These are phyloP conservation scores for Stentor roeselii DNA, from an alignment of 73 alveolate species.

Conservation along the genomic window DNA sequence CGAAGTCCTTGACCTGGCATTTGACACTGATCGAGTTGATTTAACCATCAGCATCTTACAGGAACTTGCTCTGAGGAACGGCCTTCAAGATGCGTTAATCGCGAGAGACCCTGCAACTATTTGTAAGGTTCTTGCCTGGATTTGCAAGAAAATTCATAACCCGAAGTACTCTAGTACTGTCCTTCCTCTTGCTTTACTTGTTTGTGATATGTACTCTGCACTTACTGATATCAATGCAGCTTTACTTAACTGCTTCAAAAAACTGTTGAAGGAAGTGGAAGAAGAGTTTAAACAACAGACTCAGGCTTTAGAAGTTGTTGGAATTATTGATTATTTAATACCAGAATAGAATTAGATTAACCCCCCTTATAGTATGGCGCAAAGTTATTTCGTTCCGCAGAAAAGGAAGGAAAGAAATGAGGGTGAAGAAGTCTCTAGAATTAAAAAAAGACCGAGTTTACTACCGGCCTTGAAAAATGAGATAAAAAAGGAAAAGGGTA, in stretches of 20 bases:
- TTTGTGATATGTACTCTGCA: conserved; percentile 22
- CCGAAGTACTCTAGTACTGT: background rate
- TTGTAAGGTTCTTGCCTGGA: conserved; percentile 8
- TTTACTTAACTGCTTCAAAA: background rate
- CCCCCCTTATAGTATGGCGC: too few relatives aligned
- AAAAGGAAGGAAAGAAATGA: too few relatives aligned
- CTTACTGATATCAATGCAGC: background rate
- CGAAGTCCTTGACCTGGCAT: conserved; percentile 32
- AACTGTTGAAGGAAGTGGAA: background rate
- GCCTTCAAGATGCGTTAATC: conserved; percentile 23
- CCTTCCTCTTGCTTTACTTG: background rate
- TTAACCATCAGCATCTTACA: conserved; percentile 22
- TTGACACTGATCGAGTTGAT: conserved; percentile 27
- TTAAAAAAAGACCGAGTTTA: too few relatives aligned
- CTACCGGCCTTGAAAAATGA: too few relatives aligned
- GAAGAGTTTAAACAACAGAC: background rate
- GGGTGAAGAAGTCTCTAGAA: too few relatives aligned
- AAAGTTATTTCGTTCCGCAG: too few relatives aligned
- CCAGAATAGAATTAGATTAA: too few relatives aligned
- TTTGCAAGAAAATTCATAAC: background rate
- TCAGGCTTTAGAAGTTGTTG: conserved; percentile 18
- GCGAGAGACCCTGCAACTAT: conserved; percentile 18
- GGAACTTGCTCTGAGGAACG: conserved; percentile 32
- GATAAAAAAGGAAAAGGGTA: too few relatives aligned
- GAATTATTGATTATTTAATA: conserved; percentile 24